These are phyloP conservation scores for Balakata baccata DNA, from an alignment of 345 rosid genomes.

Conservation along the genomic window DNA sequence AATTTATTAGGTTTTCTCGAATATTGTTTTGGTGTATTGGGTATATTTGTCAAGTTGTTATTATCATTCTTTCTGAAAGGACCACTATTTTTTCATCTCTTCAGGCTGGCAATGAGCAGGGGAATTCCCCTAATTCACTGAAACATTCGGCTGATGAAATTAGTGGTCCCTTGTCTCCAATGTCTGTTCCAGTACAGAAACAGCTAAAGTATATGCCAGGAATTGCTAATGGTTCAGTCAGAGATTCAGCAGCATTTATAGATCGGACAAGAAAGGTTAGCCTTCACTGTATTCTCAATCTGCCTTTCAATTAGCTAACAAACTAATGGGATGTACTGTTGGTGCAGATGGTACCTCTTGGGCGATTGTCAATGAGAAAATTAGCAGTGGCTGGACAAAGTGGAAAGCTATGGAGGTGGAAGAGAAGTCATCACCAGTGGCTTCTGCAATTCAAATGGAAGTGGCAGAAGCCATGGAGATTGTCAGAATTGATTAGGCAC, in stretches of 20 bases:
- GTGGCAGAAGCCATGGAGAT: conserved; percentile 99
- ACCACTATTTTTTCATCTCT: conserved; percentile 13
- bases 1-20: not conserved
- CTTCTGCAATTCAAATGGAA: conserved; percentile 96
- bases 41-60: not conserved
- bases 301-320: conserved; percentile 16
- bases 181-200: conserved; percentile 81
- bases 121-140: conserved; percentile 55
- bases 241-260: conserved; percentile 58
- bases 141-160: conserved; percentile 59
- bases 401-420: conserved; percentile 99
- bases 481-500: conserved; percentile 87
- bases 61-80: not conserved
- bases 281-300: not conserved
- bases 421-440: conserved; percentile 99
- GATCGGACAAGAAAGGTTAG: conserved; percentile 69
- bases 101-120: conserved; percentile 42
- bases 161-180: conserved; percentile 60
- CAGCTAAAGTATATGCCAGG: conserved; percentile 90
- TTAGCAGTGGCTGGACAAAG: conserved; percentile 62
- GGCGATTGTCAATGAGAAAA: conserved; percentile 68
- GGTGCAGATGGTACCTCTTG: conserved; percentile 86
- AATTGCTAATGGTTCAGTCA: conserved; percentile 62
- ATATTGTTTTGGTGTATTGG: no score
- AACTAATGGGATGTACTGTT: not conserved